Evolutionary conservation across 345 rosid genomes (phyloP).

Genomic region (Eucalyptus sp.): DNA sequence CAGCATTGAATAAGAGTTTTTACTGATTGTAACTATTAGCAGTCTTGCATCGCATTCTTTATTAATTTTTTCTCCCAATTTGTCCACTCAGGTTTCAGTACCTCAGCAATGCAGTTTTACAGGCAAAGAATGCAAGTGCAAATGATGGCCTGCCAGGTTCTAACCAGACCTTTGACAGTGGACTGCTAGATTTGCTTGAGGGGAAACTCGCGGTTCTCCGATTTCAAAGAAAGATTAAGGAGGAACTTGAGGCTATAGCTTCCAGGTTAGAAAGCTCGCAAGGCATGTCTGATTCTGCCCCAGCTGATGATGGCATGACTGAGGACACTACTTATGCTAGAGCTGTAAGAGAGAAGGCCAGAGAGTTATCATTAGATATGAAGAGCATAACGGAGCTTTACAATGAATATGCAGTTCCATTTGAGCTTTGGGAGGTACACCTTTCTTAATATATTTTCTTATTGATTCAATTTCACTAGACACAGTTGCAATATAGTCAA

Average conservation of each 20-base stretch:
- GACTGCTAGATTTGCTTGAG: slow-evolving; percentile 89
- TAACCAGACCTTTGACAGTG: slow-evolving; percentile 47
- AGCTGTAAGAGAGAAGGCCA: slow-evolving; percentile 66
- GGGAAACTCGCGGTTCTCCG: slow-evolving; percentile 88
- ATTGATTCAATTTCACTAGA: neutral
- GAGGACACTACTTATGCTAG: slow-evolving; percentile 31
- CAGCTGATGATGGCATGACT: slow-evolving; percentile 16
- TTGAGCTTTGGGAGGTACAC: slow-evolving; percentile 94
- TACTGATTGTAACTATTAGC: neutral
- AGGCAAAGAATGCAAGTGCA: slow-evolving; percentile 83
- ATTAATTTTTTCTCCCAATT: neutral
- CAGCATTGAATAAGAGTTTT: neutral
- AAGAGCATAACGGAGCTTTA: slow-evolving; percentile 92
- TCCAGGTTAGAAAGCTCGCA: slow-evolving; percentile 38
- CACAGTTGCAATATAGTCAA: neutral
- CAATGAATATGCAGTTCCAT: slow-evolving; percentile 96
- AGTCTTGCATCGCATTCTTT: neutral
- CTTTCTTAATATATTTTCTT: neutral
- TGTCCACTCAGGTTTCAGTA: slow-evolving; percentile 59
- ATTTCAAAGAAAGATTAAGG: slow-evolving; percentile 86
- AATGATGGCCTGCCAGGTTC: slow-evolving; percentile 45
- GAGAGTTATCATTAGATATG: slow-evolving; percentile 79
- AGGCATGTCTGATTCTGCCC: slow-evolving; percentile 40
- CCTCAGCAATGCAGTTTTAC: slow-evolving; percentile 88
- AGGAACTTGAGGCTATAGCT: slow-evolving; percentile 65